These are phyloP conservation scores for Melaleuca alternifolia DNA, from an alignment of 345 rosid genomes.

Conservation along the genomic window DNA sequence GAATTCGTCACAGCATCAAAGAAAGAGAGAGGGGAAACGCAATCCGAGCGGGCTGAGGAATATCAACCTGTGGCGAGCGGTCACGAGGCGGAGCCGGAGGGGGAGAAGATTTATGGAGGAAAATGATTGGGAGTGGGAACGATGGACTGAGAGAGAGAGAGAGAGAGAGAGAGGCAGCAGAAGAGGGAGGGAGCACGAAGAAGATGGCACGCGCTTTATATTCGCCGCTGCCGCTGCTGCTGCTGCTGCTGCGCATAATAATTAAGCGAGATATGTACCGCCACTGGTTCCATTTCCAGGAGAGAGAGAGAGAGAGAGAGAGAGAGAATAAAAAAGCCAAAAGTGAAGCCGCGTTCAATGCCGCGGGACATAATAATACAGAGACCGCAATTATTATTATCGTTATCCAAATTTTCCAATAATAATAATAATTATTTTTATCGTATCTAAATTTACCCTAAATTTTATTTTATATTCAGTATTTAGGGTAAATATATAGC, in stretches of 20 bases:
- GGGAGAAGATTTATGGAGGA: not conserved
- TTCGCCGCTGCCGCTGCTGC: no score
- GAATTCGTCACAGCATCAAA: not conserved
- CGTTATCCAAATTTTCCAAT: no score
- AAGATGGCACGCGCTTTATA: no score
- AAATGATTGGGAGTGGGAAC: not conserved
- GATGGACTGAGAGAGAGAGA: not conserved
- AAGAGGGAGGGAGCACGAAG: no score
- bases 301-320: not conserved
- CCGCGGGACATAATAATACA: slow-evolving; percentile 23
- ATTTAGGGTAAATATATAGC: no score
- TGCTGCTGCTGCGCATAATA: no score
- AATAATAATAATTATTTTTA: no score
- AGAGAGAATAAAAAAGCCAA: slow-evolving; percentile 13
- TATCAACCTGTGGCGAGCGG: not conserved
- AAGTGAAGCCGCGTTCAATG: slow-evolving; percentile 48
- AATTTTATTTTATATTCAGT: no score
- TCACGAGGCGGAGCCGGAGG: not conserved
- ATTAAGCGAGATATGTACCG: no score
- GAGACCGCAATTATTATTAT: not conserved
- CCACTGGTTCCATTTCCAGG: no score
- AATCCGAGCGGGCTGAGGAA: not conserved
- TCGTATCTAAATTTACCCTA: no score
- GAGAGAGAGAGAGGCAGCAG: not conserved
- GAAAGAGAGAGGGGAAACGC: not conserved